These are phyloP conservation scores for Penicillium sp. DNA, from an alignment of 2,329 filamentous ascomycete species.

Conservation along the genomic window DNA sequence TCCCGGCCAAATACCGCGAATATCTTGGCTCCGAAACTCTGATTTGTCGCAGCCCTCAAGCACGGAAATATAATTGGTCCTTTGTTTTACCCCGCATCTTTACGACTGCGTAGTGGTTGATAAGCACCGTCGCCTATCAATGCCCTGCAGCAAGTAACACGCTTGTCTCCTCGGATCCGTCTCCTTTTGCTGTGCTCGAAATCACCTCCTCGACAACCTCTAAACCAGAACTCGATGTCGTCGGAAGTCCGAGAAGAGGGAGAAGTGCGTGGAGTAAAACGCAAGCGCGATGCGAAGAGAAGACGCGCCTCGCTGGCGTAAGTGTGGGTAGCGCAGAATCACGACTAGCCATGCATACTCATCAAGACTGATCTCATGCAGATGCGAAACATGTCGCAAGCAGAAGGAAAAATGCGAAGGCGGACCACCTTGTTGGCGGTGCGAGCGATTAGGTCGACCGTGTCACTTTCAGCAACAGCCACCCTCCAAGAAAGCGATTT, in stretches of 20 bases:
- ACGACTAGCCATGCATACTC: not conserved
- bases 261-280: conserved; percentile 7
- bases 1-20: not conserved
- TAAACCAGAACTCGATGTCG: conserved; percentile 3
- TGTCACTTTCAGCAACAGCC: conserved; percentile 49
- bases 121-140: conserved; percentile 9
- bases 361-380: conserved; percentile 23
- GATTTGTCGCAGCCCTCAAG: not conserved
- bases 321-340: conserved; percentile 5
- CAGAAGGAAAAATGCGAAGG: conserved; percentile 62
- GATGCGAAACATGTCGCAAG: conserved; percentile 58
- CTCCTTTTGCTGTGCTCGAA: not conserved
- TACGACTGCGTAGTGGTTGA: not conserved
- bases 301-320: conserved; percentile 20
- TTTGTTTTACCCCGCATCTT: conserved; percentile 16
- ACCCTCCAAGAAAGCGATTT: conserved; percentile 35
- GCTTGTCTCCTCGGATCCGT: not conserved
- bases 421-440: conserved; percentile 57
- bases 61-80: not conserved
- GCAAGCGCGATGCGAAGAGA: conserved; percentile 14
- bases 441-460: conserved; percentile 53
- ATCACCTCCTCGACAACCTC: not conserved
- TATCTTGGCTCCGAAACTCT: not conserved
- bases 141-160: not conserved
- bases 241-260: conserved; percentile 1